Base-by-base conservation (phyloP, 2,329 filamentous ascomycete species). In the Cladosporium sp. region DNA sequence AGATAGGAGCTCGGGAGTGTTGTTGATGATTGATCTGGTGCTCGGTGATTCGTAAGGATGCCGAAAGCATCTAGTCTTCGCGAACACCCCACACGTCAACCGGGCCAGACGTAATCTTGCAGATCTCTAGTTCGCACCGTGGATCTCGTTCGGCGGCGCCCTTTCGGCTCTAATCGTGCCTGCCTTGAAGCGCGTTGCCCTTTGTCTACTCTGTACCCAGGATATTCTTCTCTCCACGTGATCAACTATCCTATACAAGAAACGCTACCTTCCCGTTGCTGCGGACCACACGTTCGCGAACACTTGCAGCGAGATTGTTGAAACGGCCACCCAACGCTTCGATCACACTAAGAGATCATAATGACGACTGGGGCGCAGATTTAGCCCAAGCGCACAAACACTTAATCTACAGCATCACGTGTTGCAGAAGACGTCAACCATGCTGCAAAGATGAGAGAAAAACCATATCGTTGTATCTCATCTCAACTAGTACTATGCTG, bases 1-100 rank as follows among this genome's bases (percentile, higher is more conserved):
- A 26, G 34, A 44, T 38, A 30, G 57, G 57, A 59, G 36, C 57
- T 30, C 34, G 57, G 36, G 36, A 44, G 32, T 41, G 57, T 30
- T 59, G 57, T 44, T 59, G 57, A 44, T 59, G 24, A n/a, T 44
- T 28, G 52, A 28, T 26, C 26, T 55, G 52, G 28, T 55, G 28
- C 52, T 55, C 52, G 52, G 52, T 55, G 52, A 55, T 55, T 55
- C 52, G 52, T 32, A 55, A 55, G 28, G 52, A 55, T 55, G 52
- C 52, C 52, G 52, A 55, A 55, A 32, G 52, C 41, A 47, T 47
- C 52, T 55, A 55, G 52, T 24, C 26, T 55, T 30, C 41, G 41
- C 41, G 52, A 55, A 55, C 38, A 34, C 52, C 52, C 52, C 52
- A 55, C 52, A 55, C 28, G 14, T 32, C 32, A 55, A 32, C 18